A percentile compares a stretch with the other conserved stretches of the same genome.
Evolutionary conservation across 768 basidiomycete species (phyloP).

Genomic region (Hygrocybe punicea): DNA sequence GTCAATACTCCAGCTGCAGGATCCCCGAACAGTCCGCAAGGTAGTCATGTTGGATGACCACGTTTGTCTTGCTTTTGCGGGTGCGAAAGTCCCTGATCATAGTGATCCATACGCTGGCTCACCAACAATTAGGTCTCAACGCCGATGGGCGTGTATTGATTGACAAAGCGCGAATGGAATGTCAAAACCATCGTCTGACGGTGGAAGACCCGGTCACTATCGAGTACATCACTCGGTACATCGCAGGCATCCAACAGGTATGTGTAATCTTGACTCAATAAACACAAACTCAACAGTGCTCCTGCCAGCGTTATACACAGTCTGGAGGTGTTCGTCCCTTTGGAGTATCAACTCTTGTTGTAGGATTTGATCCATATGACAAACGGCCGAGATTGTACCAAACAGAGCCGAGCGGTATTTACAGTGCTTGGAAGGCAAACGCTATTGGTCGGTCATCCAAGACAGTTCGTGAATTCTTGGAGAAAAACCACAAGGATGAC

Average conservation of each 20-base stretch:
- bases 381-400: slow-evolving; percentile 85
- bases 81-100: slow-evolving; percentile 43
- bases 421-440: slow-evolving; percentile 99
- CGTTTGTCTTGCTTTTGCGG: slow-evolving; percentile 94
- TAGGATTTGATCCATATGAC: slow-evolving; percentile 96
- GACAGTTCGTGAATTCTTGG: slow-evolving; percentile 96
- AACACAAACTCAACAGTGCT: background rate
- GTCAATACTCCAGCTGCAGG: slow-evolving; percentile 93
- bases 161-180: slow-evolving; percentile 96
- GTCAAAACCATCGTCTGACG: slow-evolving; percentile 93
- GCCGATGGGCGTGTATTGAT: slow-evolving; percentile 97
- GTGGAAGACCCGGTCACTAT: slow-evolving; percentile 98
- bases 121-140: slow-evolving; percentile 67
- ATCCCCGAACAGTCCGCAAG: slow-evolving; percentile 95
- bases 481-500: slow-evolving; percentile 96
- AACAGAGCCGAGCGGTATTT: slow-evolving; percentile 97
- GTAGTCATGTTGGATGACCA: slow-evolving; percentile 99
- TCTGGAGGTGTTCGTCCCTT: slow-evolving; percentile 98
- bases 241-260: slow-evolving; percentile 99
- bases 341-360: slow-evolving; percentile 93
- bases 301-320: slow-evolving; percentile 84
- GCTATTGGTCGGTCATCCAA: slow-evolving; percentile 97
- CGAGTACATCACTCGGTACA: slow-evolving; percentile 96
- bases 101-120: background rate
- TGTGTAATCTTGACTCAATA: slow-evolving; percentile 11